Evolutionary conservation across 2,329 filamentous ascomycete species (phyloP).

Genomic region (Fusarium hainanense): DNA sequence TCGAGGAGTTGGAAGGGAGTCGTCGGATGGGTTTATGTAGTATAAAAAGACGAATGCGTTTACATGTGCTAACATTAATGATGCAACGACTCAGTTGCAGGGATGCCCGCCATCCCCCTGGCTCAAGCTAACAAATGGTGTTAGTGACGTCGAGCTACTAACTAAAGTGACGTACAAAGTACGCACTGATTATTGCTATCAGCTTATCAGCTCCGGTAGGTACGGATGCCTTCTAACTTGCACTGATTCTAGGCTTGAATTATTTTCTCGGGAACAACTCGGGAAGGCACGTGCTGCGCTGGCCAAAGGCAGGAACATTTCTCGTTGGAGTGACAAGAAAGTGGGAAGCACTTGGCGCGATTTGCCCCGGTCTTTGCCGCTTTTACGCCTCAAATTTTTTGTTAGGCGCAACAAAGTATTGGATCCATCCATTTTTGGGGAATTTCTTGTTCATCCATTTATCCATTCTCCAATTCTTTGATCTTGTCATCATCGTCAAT

Average conservation of each 20-base stretch:
- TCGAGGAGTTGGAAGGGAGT: not conserved
- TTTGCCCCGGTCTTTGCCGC: conserved; percentile 29
- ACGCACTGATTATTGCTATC: conserved; percentile 3
- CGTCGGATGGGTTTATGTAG: not conserved
- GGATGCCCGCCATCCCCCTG: conserved; percentile 34
- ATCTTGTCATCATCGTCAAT: conserved; percentile 29
- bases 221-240: not conserved
- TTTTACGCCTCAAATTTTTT: conserved; percentile 33
- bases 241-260: not conserved
- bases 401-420: conserved; percentile 20
- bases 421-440: conserved; percentile 4
- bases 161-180: conserved; percentile 30
- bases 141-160: conserved; percentile 47
- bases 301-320: not conserved
- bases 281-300: conserved; percentile 41
- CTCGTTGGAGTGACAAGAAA: conserved; percentile 1
- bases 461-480: conserved; percentile 32
- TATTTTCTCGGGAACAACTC: conserved; percentile 39
- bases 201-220: not conserved
- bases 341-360: conserved; percentile 15
- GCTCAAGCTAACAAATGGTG: conserved; percentile 14
- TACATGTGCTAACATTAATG: conserved; percentile 38
- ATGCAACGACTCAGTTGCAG: conserved; percentile 36
- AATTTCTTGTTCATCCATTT: conserved; percentile 35
- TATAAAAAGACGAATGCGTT: conserved; percentile 1